phyloP scores from a whole-genome alignment of 441 rosid genomes.

The Aleurites moluccanus region DNA sequence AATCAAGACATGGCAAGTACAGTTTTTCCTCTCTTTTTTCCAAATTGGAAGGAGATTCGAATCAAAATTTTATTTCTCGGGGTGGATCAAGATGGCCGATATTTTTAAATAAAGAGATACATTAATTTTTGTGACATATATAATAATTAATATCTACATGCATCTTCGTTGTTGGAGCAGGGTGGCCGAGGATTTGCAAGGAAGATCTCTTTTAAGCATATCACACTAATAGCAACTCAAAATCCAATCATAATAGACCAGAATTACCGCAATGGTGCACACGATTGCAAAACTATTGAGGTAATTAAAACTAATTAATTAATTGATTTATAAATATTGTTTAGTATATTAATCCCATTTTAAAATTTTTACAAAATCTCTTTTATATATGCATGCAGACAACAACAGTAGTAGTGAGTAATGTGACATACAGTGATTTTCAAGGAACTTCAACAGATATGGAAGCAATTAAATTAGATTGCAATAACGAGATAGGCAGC shows the following conservation, averaged over 20 bases:
- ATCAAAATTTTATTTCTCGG: conserved; percentile 10
- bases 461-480: conserved; percentile 34
- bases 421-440: conserved; percentile 24
- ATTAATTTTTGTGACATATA: no score
- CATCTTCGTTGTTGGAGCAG: no score
- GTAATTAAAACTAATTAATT: neutral
- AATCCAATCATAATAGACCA: conserved; percentile 42
- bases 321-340: no score
- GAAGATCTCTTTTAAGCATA: conserved; percentile 28
- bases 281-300: no score
- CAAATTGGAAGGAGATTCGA: no score
- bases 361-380: no score
- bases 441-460: conserved; percentile 32
- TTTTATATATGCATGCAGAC: neutral
- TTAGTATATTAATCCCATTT: no score
- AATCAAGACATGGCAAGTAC: conserved; percentile 47
- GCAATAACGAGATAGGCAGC: conserved; percentile 33
- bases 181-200: conserved; percentile 37
- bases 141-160: no score
- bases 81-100: no score
- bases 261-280: conserved; percentile 17
- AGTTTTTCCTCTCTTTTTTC: neutral
- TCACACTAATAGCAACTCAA: conserved; percentile 15
- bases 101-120: no score
- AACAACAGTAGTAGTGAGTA: conserved; percentile 30